Conservation (phyloP, 2,329 filamentous ascomycete species). For the Hypoxylon sp. region DNA sequence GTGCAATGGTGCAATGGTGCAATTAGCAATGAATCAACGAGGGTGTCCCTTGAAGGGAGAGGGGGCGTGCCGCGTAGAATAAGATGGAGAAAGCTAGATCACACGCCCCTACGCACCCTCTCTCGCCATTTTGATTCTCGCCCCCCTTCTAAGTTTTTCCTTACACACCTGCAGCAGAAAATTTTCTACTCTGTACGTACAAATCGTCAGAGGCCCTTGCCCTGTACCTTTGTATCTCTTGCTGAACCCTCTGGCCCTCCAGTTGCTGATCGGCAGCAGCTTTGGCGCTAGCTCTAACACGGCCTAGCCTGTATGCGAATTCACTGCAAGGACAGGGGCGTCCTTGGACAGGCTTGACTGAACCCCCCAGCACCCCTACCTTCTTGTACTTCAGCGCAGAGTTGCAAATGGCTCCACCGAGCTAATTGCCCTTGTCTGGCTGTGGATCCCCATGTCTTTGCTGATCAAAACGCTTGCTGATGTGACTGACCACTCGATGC, state of each 20-base stretch:
- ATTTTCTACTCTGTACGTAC: conserved; percentile 30
- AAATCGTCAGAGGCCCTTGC: conserved; percentile 38
- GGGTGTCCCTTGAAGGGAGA: conserved; percentile 34
- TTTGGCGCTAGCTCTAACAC: conserved; percentile 48
- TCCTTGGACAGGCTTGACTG: conserved; percentile 23
- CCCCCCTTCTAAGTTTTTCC: conserved; percentile 38
- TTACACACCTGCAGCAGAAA: conserved; percentile 42
- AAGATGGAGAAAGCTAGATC: conserved; percentile 35
- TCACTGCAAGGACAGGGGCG: conserved; percentile 44
- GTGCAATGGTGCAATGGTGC: conserved; percentile 10
- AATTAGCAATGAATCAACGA: conserved; percentile 29
- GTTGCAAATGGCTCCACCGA: conserved; percentile 43
- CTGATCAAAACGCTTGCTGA: conserved; percentile 50
- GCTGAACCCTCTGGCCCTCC: conserved; percentile 35
- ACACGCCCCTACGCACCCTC: conserved; percentile 36
- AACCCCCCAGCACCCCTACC: conserved; percentile 11
- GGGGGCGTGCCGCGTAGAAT: conserved; percentile 30
- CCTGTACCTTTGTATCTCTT: conserved; percentile 32
- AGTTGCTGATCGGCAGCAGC: conserved; percentile 47
- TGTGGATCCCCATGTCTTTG: conserved; percentile 45
- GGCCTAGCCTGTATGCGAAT: conserved; percentile 49
- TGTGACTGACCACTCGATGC: conserved; percentile 46
- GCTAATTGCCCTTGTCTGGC: conserved; percentile 42
- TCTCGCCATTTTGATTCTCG: conserved; percentile 31
- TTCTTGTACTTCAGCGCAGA: conserved; percentile 31